Conservation (phyloP, 1,284 basidiomycete species). For the Austroboletus novae-zelandiae region DNA sequence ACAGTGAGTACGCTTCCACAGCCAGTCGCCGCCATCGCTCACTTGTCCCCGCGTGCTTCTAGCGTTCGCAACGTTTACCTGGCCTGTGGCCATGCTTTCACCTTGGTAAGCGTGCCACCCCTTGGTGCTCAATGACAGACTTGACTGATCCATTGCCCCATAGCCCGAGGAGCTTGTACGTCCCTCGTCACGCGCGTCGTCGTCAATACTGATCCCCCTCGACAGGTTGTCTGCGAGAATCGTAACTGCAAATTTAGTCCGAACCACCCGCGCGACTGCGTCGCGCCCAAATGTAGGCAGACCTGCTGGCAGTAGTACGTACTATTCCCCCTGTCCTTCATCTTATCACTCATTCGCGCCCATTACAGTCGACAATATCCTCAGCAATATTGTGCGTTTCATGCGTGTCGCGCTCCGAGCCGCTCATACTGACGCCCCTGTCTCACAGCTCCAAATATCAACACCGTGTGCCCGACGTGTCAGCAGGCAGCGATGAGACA, state of each 20-base stretch:
- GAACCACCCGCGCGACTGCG: conserved; percentile 42
- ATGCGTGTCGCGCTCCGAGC: neutral
- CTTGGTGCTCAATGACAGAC: neutral
- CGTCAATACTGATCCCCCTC: conserved; percentile 20
- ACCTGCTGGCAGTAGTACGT: conserved; percentile 50
- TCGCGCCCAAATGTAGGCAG: conserved; percentile 37
- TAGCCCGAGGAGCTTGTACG: conserved; percentile 34
- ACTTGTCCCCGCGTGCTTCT: neutral
- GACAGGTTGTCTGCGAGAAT: conserved; percentile 41
- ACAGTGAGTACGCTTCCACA: conserved; percentile 30
- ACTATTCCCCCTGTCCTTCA: conserved; percentile 3
- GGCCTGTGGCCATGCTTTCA: conserved; percentile 38
- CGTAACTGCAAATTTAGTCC: conserved; percentile 47
- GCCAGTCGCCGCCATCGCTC: conserved; percentile 4
- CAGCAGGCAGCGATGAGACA: conserved; percentile 32
- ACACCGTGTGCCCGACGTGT: conserved; percentile 39
- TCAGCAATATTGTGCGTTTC: conserved; percentile 43
- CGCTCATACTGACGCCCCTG: neutral
- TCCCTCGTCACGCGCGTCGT: conserved; percentile 4
- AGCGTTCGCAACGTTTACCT: conserved; percentile 44
- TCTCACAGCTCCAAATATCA: conserved; percentile 38
- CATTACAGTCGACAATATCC: conserved; percentile 39
- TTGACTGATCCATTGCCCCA: conserved; percentile 6
- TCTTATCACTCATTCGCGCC: conserved; percentile 5
- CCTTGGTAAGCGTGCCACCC: conserved; percentile 32